Conservation (phyloP, 2,329 filamentous ascomycete genomes). For the Colletotrichum eleusines region DNA sequence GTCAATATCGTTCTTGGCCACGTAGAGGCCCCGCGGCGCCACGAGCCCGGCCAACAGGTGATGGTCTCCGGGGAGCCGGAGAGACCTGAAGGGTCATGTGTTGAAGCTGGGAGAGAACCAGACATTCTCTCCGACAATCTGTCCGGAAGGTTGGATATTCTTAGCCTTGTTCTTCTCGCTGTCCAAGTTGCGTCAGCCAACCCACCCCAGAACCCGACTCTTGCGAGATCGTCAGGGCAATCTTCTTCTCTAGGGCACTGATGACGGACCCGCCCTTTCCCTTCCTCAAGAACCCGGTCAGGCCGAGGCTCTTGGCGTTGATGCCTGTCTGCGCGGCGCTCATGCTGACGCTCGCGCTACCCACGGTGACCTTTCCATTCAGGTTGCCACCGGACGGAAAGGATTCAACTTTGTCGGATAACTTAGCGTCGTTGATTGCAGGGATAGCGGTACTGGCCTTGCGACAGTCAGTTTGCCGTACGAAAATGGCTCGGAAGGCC, state of each 20-base stretch:
- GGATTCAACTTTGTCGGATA: constrained; percentile 61
- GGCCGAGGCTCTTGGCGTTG: constrained; percentile 62
- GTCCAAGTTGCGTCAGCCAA: constrained; percentile 70
- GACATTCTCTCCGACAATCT: constrained; percentile 72
- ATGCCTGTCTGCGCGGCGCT: constrained; percentile 60
- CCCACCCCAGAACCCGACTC: constrained; percentile 72
- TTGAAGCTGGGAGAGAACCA: constrained; percentile 72
- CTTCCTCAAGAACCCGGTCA: constrained; percentile 74
- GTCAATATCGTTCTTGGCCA: constrained; percentile 70
- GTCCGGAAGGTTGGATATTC: constrained; percentile 70
- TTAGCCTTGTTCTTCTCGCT: constrained; percentile 62
- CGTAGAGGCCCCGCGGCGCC: constrained; percentile 66
- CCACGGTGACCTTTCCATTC: constrained; percentile 59
- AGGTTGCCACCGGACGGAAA: constrained; percentile 57
- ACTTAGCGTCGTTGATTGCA: constrained; percentile 52
- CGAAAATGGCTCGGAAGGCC: constrained; percentile 49
- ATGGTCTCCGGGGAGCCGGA: constrained; percentile 66
- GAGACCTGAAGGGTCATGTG: constrained; percentile 60
- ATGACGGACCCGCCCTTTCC: constrained; percentile 74
- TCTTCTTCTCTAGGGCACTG: constrained; percentile 68
- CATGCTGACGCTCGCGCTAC: constrained; percentile 60
- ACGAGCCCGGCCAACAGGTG: constrained; percentile 69
- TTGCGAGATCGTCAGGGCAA: constrained; percentile 71
- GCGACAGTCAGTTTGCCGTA: constrained; percentile 52
- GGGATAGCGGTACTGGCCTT: constrained; percentile 51